Conservation (phyloP, 192 early-diverging fungal genomes). For the Backusella sp. region DNA sequence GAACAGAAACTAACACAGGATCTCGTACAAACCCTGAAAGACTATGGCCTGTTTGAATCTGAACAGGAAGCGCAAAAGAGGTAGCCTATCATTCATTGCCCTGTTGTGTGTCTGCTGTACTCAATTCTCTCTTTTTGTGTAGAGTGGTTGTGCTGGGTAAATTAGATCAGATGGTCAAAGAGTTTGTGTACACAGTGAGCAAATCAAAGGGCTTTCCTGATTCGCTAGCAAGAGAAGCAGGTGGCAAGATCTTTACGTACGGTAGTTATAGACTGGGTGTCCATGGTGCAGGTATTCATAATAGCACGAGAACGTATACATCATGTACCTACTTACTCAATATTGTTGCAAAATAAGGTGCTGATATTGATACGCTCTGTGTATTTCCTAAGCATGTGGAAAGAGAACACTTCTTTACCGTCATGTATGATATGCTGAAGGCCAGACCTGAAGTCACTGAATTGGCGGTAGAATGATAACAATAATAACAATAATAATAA, state of each 20-base stretch:
- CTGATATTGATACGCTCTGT: conserved; percentile 99
- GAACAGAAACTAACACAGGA: conserved; percentile 70
- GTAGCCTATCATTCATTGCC: conserved; percentile 33
- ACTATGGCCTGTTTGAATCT: conserved; percentile 81
- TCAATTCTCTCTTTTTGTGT: conserved; percentile 1
- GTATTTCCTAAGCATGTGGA: conserved; percentile 88
- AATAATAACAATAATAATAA: too few species aligned
- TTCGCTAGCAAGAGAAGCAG: conserved; percentile 78
- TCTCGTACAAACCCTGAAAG: conserved; percentile 67
- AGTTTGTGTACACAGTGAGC: conserved; percentile 84
- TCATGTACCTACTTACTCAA: neutral
- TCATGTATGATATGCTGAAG: conserved; percentile 85
- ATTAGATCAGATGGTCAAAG: conserved; percentile 84
- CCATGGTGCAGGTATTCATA: conserved; percentile 73
- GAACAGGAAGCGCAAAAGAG: conserved; percentile 82
- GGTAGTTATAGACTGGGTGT: conserved; percentile 96
- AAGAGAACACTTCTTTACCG: conserved; percentile 90
- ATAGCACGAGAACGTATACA: neutral
- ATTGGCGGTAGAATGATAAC: conserved; percentile 53
- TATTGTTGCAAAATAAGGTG: conserved; percentile 44
- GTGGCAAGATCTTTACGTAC: conserved; percentile 97
- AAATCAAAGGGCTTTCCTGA: conserved; percentile 74
- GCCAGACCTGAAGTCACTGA: conserved; percentile 83
- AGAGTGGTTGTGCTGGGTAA: conserved; percentile 88
- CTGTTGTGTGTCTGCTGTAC: neutral